Base-by-base conservation (phyloP, 1,284 basidiomycete species). In the Cryptococcus sp. region DNA sequence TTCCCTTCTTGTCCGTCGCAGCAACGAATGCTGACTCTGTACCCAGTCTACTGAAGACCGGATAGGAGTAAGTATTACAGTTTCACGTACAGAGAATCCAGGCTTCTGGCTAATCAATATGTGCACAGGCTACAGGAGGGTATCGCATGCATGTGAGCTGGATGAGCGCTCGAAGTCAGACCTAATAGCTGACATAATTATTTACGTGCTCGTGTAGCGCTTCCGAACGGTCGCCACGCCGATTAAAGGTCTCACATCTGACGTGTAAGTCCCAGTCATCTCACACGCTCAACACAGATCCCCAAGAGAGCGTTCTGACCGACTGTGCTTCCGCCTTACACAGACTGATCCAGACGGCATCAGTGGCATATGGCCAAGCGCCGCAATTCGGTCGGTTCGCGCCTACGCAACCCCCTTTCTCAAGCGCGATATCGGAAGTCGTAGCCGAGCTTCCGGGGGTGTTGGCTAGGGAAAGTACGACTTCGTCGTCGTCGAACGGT, bases 201-300 rank as follows among this genome's bases (percentile, higher is more conserved):
- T 45, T 20, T 10, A 10, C 30, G 8, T 35, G 30, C 30, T 8
- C 30, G 30, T 8, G 2, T 15, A 48, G 76, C 86, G 90, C 15
- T 88, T 93, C 69, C 83, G 88, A 43, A 87, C 86, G 3, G 81
- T 80, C 0, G 86, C 87, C 1, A 90, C 89, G 7, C 85, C 90
- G 0, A 83, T 93, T 63, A 90, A 90, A 70, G 91, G 91, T 0
- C 78, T 93, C 1, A 92, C 90, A 0, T 82, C 90, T 0, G 89
- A 93, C 64, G 88, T 93, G 88, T 91, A 66, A 65, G 85, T 66
- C 43, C 11, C 17, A 5, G 6, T 22, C 30, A 22, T 15, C 27
- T 25, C 22, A 25, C 15, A 35, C 19, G 23, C 5, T 16, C 30
- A 43, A 43, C 4, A 40, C 17, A 22, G 35, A 16, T 22, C 13